Base-by-base conservation (phyloP, 2,329 filamentous ascomycete species). In the Chaetomium olivaceum region DNA sequence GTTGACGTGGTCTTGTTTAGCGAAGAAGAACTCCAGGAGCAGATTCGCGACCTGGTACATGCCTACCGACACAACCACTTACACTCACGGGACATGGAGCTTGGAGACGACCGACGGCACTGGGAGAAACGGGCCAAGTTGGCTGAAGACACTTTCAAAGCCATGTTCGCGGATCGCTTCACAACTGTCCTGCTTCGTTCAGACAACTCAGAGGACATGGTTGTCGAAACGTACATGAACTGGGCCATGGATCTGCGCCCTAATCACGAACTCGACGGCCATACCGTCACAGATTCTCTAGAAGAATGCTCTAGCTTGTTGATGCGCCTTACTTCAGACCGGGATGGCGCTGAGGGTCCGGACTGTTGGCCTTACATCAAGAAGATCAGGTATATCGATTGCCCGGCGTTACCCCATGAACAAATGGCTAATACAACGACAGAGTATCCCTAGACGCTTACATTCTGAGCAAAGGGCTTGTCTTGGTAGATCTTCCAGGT, bases 401-500 rank as follows among this genome's bases (percentile, higher is more conserved):
- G 12, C 59, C 2, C 8, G 1, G 19, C 3, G 19, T 0, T 6
- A 14, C n/a, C 5, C 6, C 25, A 21, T 7, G n/a, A 2, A 31
- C 25, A 60, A 76, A 14, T 75, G 61, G 27, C 23, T 66, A 27
- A 65, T 23, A 52, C 39, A 19, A 11, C 23, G 5, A n/a, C 46
- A 82, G 80, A 58, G 80, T 84, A 0, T 80, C 74, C 50, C 67
- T 78, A 12, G 78, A 80, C 16, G 77, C 82, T 0, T 72, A 81
- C 65, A 81, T 84, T 21, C 70, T 84, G 9, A 81, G 80, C 63
- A 80, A 78, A 61, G 82, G 82, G 0, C 74, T 84, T 0, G 71
- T 83, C 4, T 75, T 84, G 7, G 81, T 81, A 0, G 82, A 84
- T 64, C 76, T 84, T 21, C 81, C 82, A 29, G 81, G 80, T 81